Percentiles rank a stretch among this genome's conserved stretches.
phyloP scores from a whole-genome alignment of 257 asterid species.

The Primulina huaijiensis region DNA sequence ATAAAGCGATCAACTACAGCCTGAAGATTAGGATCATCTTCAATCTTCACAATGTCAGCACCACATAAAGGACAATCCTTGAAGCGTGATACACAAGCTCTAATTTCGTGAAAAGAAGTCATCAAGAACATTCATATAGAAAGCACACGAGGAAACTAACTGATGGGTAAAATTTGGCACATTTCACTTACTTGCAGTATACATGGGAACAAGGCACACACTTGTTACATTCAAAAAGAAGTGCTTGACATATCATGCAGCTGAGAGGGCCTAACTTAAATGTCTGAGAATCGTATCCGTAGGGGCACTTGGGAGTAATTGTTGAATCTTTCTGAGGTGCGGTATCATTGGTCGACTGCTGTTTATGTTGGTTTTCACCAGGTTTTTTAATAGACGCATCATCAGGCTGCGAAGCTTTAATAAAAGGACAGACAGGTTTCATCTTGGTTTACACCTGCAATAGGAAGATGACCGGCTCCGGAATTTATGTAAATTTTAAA shows the following conservation, averaged over 20 bases:
- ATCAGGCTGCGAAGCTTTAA: conserved; percentile 71
- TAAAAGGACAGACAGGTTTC: conserved; percentile 93
- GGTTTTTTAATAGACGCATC: conserved; percentile 62
- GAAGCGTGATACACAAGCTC: conserved; percentile 77
- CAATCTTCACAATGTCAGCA: conserved; percentile 93
- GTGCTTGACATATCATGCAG: conserved; percentile 92
- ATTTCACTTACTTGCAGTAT: conserved; percentile 77
- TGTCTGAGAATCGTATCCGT: conserved; percentile 73
- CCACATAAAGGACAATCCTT: conserved; percentile 96
- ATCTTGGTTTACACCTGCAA: conserved; percentile 50
- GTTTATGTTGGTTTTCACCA: conserved; percentile 58
- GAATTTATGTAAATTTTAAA: conserved; percentile 7
- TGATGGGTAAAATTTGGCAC: neutral
- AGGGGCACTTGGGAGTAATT: conserved; percentile 55
- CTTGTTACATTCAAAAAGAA: conserved; percentile 81
- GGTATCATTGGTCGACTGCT: conserved; percentile 35
- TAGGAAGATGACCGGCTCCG: conserved; percentile 12
- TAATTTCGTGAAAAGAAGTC: conserved; percentile 33
- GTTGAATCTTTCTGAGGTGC: conserved; percentile 43
- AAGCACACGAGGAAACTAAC: neutral
- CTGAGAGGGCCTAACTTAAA: conserved; percentile 95
- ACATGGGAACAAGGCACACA: conserved; percentile 91
- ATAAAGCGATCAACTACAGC: conserved; percentile 84
- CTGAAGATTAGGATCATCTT: conserved; percentile 78
- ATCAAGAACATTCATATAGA: conserved; percentile 12